Base-by-base conservation (phyloP, 306 rosid species). In the Erythrophleum fordii region DNA sequence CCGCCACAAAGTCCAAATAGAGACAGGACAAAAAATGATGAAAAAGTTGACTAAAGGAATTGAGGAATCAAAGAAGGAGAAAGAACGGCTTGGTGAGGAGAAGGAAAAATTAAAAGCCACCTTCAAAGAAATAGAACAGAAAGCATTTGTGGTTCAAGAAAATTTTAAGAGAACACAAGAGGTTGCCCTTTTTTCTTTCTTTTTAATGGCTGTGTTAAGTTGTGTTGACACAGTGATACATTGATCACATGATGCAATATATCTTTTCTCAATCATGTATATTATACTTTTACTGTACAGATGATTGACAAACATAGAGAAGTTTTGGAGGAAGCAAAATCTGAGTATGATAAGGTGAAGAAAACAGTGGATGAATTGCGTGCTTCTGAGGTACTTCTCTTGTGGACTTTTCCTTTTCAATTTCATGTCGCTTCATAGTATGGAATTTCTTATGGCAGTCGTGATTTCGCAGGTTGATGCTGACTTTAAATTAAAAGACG, bases 1-100 rank as follows among this genome's bases (percentile, higher is more conserved):
- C 87, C 97, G 99, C 53, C 89, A 82, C 80, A 93, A 88, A 80
- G 98, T 95, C 62, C 98, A 89, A 85, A 93, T 95, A 80, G 99
- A 93, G 88, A 91, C 97, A 0, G 93, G 96, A 28, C 83, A 90
- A 80, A 93, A 91, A 85, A 90, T 88, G 89, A 84, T 89, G 65
- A 93, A 89, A 77, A 95, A 95, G 84, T 88, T 95, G 84, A 90
- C 85, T 7, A 93, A 93, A 80, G 96, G 88, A 68, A 88, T 93
- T 82, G 96, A 93, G 72, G 98, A 95, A 22, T 90, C 97, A 70
- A 93, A 86, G 86, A 87, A 49, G 79, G 98, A 95, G 82, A 89
- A 72, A 77, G 97, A 91, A 39, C 90, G 93, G 26, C 93, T 93
- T 42, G 66, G 75, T 39, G 91, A 82, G 84, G 94, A 95, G 80